These are phyloP conservation scores for Fraxinus sp. DNA, from an alignment of 305 asterid species.

Conservation along the genomic window DNA sequence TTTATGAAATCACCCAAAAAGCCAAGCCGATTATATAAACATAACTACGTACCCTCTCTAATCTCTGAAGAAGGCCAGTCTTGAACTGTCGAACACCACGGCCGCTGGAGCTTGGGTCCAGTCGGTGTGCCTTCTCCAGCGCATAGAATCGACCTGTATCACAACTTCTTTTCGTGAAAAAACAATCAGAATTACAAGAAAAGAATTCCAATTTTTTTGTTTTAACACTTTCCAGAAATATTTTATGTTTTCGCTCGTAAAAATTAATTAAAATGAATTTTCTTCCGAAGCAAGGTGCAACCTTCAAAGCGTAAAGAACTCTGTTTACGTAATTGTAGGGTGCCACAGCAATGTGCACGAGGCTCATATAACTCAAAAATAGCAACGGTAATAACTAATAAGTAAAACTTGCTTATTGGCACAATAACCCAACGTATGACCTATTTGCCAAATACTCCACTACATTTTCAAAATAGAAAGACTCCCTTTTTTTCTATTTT, in stretches of 20 bases:
- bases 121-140: conserved; percentile 93
- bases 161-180: not conserved
- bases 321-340: not conserved
- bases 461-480: not conserved
- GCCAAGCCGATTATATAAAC: not conserved
- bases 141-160: conserved; percentile 89
- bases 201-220: not conserved
- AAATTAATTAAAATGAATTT: not conserved
- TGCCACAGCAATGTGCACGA: not conserved
- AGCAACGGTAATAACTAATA: not conserved
- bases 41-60: conserved; percentile 65
- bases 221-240: not conserved
- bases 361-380: not conserved
- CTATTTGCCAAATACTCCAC: not conserved
- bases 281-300: not conserved
- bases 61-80: conserved; percentile 86
- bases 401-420: not conserved
- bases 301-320: not conserved
- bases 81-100: conserved; percentile 99
- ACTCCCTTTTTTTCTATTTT: not conserved
- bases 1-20: not conserved
- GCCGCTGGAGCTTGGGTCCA: conserved; percentile 93
- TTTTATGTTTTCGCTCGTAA: not conserved
- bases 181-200: not conserved
- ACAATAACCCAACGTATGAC: not conserved